Conservation (phyloP, 352 stramenopile genomes). For the Blastocystis sp. region DNA sequence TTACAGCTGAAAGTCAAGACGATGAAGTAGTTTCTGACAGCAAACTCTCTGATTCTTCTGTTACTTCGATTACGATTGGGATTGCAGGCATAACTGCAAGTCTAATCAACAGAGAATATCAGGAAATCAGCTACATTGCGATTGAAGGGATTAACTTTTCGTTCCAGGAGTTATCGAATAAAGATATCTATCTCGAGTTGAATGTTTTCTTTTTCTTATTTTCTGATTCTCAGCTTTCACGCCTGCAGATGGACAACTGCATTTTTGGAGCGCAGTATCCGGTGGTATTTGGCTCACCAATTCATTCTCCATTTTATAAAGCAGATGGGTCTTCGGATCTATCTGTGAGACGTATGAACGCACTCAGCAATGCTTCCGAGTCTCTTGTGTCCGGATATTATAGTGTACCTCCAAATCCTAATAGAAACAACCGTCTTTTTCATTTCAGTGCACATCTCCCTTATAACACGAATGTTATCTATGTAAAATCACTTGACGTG, state of each 20-base stretch:
- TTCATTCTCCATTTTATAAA: constrained; percentile 5
- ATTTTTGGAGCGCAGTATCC: background rate
- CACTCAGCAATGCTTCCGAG: background rate
- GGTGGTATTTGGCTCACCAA: constrained; percentile 22
- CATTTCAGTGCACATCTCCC: background rate
- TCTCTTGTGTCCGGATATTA: background rate
- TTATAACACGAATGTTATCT: constrained; percentile 1
- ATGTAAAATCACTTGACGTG: constrained; percentile 14
- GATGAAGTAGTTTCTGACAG: no score
- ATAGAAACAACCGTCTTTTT: background rate
- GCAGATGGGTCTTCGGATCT: background rate
- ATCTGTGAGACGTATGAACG: background rate
- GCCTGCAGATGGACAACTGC: constrained; percentile 42
- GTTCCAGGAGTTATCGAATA: background rate
- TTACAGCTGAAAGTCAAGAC: no score
- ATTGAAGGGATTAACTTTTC: background rate
- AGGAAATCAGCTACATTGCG: background rate
- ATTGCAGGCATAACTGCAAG: background rate
- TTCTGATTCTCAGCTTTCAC: background rate
- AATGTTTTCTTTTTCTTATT: background rate
- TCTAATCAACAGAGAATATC: background rate
- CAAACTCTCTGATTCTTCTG: no score
- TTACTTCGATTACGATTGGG: background rate
- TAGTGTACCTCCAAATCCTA: background rate
- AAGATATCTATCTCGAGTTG: background rate